phyloP scores from a whole-genome alignment of 2,329 filamentous ascomycete genomes.

The Pestalotiopsis sp. region DNA sequence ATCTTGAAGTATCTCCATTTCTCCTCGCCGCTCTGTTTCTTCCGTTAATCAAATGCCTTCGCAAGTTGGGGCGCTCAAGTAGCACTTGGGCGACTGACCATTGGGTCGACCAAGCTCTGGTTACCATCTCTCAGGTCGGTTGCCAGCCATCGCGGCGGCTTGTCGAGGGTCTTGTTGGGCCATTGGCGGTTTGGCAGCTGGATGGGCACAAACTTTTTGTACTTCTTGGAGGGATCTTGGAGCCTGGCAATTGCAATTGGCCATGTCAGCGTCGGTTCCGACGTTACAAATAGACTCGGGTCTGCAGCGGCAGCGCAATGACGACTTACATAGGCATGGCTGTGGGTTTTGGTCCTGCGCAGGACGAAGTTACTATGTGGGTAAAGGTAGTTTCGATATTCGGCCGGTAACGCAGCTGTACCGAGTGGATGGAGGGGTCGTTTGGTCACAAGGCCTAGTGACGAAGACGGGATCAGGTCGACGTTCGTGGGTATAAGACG shows the following conservation, averaged over 20 bases:
- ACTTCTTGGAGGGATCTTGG: conserved; percentile 77
- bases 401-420: conserved; percentile 6
- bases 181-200: conserved; percentile 76
- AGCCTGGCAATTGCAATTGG: conserved; percentile 53
- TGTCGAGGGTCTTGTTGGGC: conserved; percentile 81
- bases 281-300: not conserved
- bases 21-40: conserved; percentile 79
- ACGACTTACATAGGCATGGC: conserved; percentile 7
- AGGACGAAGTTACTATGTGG: not conserved
- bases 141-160: conserved; percentile 87
- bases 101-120: conserved; percentile 89
- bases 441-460: not conserved
- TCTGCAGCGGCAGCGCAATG: not conserved
- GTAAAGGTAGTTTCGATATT: not conserved
- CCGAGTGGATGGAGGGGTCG: not conserved
- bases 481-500: not conserved
- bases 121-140: conserved; percentile 92
- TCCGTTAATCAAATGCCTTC: conserved; percentile 1
- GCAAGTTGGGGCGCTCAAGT: not conserved
- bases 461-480: not conserved
- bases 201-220: conserved; percentile 69
- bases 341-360: not conserved
- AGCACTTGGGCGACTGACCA: conserved; percentile 62
- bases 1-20: conserved; percentile 96
- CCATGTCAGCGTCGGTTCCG: not conserved